phyloP scores from a whole-genome alignment of 768 basidiomycete genomes.

The Strobilomyces echinocephalus region DNA sequence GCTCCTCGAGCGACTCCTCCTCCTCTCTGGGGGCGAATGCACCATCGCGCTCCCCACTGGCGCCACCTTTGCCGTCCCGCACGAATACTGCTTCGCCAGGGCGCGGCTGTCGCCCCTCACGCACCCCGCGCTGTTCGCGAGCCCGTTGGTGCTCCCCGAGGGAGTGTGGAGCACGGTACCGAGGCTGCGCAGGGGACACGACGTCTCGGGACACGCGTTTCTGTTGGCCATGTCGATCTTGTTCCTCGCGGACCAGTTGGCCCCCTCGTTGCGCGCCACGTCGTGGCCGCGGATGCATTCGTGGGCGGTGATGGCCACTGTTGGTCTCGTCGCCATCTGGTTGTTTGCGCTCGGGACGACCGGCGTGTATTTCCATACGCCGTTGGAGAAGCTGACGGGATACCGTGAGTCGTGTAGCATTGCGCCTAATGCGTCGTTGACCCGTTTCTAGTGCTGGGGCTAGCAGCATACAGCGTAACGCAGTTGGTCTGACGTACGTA shows the following conservation, averaged over 20 bases:
- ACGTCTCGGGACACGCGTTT: slow-evolving; percentile 92
- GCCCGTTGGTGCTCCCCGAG: slow-evolving; percentile 34
- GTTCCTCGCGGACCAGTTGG: slow-evolving; percentile 75
- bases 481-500: slow-evolving; percentile 11
- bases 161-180: slow-evolving; percentile 48
- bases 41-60: slow-evolving; percentile 59
- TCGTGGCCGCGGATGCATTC: slow-evolving; percentile 43
- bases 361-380: slow-evolving; percentile 86
- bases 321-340: slow-evolving; percentile 57
- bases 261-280: slow-evolving; percentile 42
- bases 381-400: slow-evolving; percentile 82
- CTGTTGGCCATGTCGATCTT: slow-evolving; percentile 75
- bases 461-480: slow-evolving; percentile 33
- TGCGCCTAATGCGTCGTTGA: not conserved
- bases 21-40: slow-evolving; percentile 72
- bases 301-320: slow-evolving; percentile 43
- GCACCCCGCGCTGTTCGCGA: slow-evolving; percentile 60
- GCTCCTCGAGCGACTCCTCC: slow-evolving; percentile 60
- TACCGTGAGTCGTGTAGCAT: slow-evolving; percentile 51
- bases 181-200: slow-evolving; percentile 75
- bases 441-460: slow-evolving; percentile 33
- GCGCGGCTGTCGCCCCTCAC: slow-evolving; percentile 50
- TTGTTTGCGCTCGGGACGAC: slow-evolving; percentile 75
- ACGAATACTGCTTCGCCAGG: slow-evolving; percentile 51
- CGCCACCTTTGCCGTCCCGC: slow-evolving; percentile 48